Base-by-base conservation (phyloP, 805 yeast genomes). In the Soucietia sequanensis region DNA sequence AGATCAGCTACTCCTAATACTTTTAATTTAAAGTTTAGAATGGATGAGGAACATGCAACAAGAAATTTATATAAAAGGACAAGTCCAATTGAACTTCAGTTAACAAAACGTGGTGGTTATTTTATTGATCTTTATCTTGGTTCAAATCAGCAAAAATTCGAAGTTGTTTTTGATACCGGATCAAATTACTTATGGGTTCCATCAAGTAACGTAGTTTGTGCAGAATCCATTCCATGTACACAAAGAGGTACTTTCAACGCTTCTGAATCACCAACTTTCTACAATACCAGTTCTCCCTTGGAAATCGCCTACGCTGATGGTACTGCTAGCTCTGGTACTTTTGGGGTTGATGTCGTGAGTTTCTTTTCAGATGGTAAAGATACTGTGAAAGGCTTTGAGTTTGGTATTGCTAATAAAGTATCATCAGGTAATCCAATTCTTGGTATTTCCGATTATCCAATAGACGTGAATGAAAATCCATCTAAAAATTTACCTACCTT, bases 401-500 rank as follows among this genome's bases (percentile, higher is more conserved):
- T 47, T 30, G 52, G 37, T 9, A 37, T 46, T 18, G 52, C 44
- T 4, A 35, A 27, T 25, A 16, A 12, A 9, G 18, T 29, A 11
- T 4, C 21, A 3, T 18, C 8, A 8, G 16, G 22, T 13, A 12
- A 33, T 13, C 56, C 52, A 6, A 51, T 57, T 12, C 34, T 53
- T 8, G 61, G 61, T n/a, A 37, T 48, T 33, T 47, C 42, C 6
- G 43, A 33, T 17, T 31, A 40, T 9, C 33, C 16, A 9, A 33
- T 27, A 30, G 50, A 46, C 29, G 12, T 16, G 12, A 24, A 14
- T 16, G 14, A 2, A 14, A 7, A 2, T 12, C 8, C 12, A 16
- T 24, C 12, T 16, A 9, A 14, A 9, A 27, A n/a, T n/a, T n/a
- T 83, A 33, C 61, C 75, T 5, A 84, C 78, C 10, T 68, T 84